Percentiles rank a stretch among this genome's conserved stretches.
Evolutionary conservation across 768 basidiomycete species (phyloP).

Genomic region (Trametes punicea): DNA sequence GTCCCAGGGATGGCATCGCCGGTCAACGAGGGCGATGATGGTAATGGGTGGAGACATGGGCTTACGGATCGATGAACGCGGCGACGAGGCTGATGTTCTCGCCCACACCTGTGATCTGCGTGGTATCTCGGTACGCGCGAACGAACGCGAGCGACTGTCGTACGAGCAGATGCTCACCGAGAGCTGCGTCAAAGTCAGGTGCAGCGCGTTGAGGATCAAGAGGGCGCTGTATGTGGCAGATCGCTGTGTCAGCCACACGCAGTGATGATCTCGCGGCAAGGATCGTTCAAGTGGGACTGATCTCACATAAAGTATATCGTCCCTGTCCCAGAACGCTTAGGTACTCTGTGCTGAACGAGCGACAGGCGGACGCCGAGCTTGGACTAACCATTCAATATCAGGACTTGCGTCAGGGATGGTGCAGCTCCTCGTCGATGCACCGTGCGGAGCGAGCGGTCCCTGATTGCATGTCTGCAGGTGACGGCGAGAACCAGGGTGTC

Average conservation of each 20-base stretch:
- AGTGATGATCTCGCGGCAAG: too few relatives aligned
- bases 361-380: too few relatives aligned
- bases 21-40: too few relatives aligned
- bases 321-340: too few relatives aligned
- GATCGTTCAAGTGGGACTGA: too few relatives aligned
- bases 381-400: background rate
- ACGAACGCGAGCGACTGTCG: too few relatives aligned
- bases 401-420: background rate
- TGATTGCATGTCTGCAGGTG: background rate
- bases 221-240: background rate
- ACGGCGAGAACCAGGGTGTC: background rate
- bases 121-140: background rate
- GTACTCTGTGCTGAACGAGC: too few relatives aligned
- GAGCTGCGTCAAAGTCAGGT: background rate
- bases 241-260: too few relatives aligned
- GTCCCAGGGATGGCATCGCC: background rate
- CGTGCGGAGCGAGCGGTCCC: background rate
- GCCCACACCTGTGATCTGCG: background rate
- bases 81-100: background rate
- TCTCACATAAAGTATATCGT: background rate
- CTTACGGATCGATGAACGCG: background rate
- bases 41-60: too few relatives aligned
- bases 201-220: background rate
- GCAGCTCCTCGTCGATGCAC: background rate
- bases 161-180: too few relatives aligned